phyloP scores from a whole-genome alignment of 2,329 filamentous ascomycete species.

The Sphaceloma murrayae region DNA sequence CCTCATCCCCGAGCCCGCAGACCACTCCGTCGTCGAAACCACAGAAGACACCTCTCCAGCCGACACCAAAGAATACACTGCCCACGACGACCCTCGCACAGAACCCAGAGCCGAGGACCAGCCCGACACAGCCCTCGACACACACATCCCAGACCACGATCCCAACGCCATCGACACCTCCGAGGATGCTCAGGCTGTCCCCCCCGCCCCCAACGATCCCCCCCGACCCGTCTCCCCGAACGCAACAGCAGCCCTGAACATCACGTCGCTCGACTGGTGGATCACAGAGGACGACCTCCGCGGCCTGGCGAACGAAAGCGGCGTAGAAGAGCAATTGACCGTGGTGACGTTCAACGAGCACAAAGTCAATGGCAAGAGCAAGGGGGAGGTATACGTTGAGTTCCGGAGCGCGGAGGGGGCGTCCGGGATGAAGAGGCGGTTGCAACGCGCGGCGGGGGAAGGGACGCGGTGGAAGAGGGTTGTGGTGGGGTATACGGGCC shows the following conservation, averaged over 20 bases:
- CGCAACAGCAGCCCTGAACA: conserved; percentile 63
- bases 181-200: no score
- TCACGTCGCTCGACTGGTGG: conserved; percentile 95
- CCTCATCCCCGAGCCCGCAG: conserved; percentile 7
- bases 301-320: conserved; percentile 71
- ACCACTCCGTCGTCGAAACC: conserved; percentile 17
- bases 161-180: no score
- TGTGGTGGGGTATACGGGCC: conserved; percentile 63
- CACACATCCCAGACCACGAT: no score
- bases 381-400: conserved; percentile 82
- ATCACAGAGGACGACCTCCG: conserved; percentile 90
- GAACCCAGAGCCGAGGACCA: no score
- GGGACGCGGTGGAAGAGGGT: conserved; percentile 55
- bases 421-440: conserved; percentile 72
- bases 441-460: conserved; percentile 49
- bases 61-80: conserved; percentile 23
- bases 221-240: conserved; percentile 41
- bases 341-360: conserved; percentile 97
- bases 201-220: conserved; percentile 46
- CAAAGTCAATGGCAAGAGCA: conserved; percentile 98
- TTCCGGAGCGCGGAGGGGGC: conserved; percentile 76
- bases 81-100: conserved; percentile 20
- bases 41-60: conserved; percentile 23
- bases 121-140: no score
- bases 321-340: conserved; percentile 72